Evolutionary conservation across 2,329 filamentous ascomycete genomes (phyloP), one percentile per base, ranked within the genome.

Genomic region (Fusarium compactum): DNA sequence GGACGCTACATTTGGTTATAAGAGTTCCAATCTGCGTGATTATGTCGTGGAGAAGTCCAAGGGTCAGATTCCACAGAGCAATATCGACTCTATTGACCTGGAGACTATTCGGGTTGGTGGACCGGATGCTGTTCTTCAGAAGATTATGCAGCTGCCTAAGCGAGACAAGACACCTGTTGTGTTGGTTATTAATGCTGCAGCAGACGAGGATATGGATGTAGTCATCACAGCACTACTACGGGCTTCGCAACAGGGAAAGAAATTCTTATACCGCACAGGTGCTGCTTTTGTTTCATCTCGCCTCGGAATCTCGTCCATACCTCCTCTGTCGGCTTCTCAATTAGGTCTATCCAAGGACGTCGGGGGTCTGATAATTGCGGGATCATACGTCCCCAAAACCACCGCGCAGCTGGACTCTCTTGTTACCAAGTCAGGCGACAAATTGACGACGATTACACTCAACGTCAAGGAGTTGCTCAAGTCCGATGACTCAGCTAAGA

Each of bases 381-480:
- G 87, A 0, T 87, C 85, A 0, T 89, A 89, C 46, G 86, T 89
- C 0, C 86, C 86, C 5, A 89, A 89, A 67, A 89, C 87, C 1
- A 89, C 87, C 0, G 82, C 84, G 0, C 87, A 89, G 58, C 75
- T 89, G 1, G 81, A 84, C 27, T 75, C 77, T 4, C 71, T 89
- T 11, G 76, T 78, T 0, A 74, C 79, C 3, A 76, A 76, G 18
- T 80, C 82, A 1, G 81, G 80, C 1, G 63, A 76, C 0, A 76
- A 80, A n/a, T 75, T 88, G 1, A 81, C 79, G 1, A 82, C 80
- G 0, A 80, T 88, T 29, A 80, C 83, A 14, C 77, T 89, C 3
- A 78, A 85, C 16, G 86, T 88, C 0, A 79, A 80, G 6, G 80
- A 82, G 14, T 76, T 89, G 1, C 80, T 88, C 2, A 65, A 80